Evolutionary conservation across 768 basidiomycete genomes (phyloP).

Genomic region (Suillus subalutaceus): DNA sequence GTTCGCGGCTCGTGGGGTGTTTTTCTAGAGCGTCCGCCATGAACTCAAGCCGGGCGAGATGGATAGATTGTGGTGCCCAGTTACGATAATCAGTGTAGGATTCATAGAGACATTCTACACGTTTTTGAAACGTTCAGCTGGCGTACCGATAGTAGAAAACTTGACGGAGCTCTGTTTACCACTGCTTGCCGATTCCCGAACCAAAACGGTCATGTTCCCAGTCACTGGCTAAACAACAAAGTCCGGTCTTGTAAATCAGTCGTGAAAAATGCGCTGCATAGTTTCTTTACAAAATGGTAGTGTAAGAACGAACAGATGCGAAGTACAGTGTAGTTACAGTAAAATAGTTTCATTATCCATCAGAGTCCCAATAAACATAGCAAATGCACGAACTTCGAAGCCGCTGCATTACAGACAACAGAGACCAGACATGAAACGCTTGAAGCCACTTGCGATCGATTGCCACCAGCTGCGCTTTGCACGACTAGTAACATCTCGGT

Average conservation of each 20-base stretch:
- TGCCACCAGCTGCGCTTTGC: slow-evolving; percentile 1
- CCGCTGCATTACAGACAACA: not conserved
- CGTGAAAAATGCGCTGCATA: not conserved
- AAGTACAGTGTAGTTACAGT: not conserved
- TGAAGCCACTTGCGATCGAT: not conserved
- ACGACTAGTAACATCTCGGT: not conserved
- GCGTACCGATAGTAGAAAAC: slow-evolving; percentile 7
- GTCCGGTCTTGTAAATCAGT: not conserved
- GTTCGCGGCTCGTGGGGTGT: slow-evolving; percentile 47
- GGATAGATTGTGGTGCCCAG: slow-evolving; percentile 21
- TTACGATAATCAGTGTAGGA: slow-evolving; percentile 14
- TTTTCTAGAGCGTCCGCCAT: slow-evolving; percentile 24
- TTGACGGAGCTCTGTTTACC: slow-evolving; percentile 29
- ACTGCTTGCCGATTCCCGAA: slow-evolving; percentile 34
- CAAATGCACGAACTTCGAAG: not conserved
- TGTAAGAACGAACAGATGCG: not conserved
- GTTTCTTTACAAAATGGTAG: not conserved
- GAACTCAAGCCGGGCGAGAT: slow-evolving; percentile 6
- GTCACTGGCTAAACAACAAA: not conserved
- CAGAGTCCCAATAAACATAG: slow-evolving; percentile 10
- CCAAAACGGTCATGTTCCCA: not conserved
- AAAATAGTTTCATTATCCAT: slow-evolving; percentile 8
- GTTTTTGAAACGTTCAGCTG: slow-evolving; percentile 20
- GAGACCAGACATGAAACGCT: not conserved
- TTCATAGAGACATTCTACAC: slow-evolving; percentile 30